Evolutionary conservation across 176 grass and related monocot genomes (phyloP).

Genomic region (Aechmea fasciata): DNA sequence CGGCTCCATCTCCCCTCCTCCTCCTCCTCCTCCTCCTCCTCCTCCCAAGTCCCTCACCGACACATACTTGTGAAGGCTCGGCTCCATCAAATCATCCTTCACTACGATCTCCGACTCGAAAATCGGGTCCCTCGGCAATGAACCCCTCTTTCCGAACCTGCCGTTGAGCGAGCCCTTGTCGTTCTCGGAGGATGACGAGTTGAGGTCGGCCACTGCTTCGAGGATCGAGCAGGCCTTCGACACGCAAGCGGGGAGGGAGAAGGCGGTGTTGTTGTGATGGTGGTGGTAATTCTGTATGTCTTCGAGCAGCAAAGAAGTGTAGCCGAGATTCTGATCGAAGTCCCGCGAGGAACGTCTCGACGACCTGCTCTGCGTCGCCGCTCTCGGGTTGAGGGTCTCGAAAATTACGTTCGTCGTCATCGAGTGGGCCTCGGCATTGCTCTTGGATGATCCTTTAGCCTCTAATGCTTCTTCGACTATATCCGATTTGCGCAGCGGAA

Average conservation of each 20-base stretch:
- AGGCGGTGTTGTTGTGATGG: slow-evolving; percentile 29
- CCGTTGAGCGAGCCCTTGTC: slow-evolving; percentile 36
- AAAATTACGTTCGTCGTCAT: slow-evolving; percentile 40
- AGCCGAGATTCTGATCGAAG: slow-evolving; percentile 49
- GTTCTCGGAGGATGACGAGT: slow-evolving; percentile 59
- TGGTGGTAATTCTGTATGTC: slow-evolving; percentile 94
- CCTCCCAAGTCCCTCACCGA: slow-evolving; percentile 48
- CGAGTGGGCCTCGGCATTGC: slow-evolving; percentile 1
- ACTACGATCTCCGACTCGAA: slow-evolving; percentile 57
- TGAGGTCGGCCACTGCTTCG: slow-evolving; percentile 80
- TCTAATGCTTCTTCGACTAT: slow-evolving; percentile 13
- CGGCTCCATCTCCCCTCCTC: slow-evolving; percentile 36
- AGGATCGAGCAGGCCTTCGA: slow-evolving; percentile 97
- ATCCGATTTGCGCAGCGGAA: slow-evolving; percentile 7
- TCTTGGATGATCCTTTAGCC: not conserved
- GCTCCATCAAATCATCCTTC: slow-evolving; percentile 67
- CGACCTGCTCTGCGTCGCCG: slow-evolving; percentile 37
- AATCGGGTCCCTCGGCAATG: not conserved
- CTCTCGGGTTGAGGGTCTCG: slow-evolving; percentile 33
- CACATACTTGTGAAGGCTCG: slow-evolving; percentile 82
- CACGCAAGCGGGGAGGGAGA: slow-evolving; percentile 81
- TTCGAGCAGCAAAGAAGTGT: slow-evolving; percentile 68
- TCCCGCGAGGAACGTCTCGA: slow-evolving; percentile 65
- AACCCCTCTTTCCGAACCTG: slow-evolving; percentile 13
- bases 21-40: too few relatives aligned